Percentiles rank a stretch among this genome's conserved stretches.
Evolutionary conservation across 2,329 filamentous ascomycete genomes (phyloP).

Genomic region (Trichoderma asperellum): DNA sequence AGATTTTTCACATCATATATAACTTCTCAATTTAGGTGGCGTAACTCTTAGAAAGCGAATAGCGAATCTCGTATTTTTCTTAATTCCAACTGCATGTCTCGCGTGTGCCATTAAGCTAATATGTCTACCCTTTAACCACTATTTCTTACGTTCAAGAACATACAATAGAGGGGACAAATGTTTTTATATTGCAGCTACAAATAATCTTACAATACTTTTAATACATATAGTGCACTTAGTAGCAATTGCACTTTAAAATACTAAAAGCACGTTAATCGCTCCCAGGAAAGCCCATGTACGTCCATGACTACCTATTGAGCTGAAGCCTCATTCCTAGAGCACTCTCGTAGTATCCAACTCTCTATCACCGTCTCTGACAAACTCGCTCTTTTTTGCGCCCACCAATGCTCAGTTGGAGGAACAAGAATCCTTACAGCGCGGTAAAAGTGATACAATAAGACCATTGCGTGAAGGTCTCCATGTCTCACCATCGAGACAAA

Average conservation of each 20-base stretch:
- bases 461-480: not conserved
- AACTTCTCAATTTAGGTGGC: too few relatives aligned
- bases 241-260: not conserved
- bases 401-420: slow-evolving; percentile 16
- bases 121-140: too few relatives aligned
- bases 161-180: not conserved
- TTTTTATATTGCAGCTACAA: not conserved
- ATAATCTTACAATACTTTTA: not conserved
- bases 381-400: not conserved
- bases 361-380: slow-evolving; percentile 3
- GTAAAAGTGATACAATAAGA: slow-evolving; percentile 12
- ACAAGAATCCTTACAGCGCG: slow-evolving; percentile 9
- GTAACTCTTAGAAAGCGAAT: too few relatives aligned
- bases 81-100: too few relatives aligned
- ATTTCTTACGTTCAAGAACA: too few relatives aligned
- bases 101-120: too few relatives aligned
- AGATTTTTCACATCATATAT: not conserved
- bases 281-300: not conserved
- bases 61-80: too few relatives aligned
- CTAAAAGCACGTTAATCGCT: not conserved
- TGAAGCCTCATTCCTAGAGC: not conserved
- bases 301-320: not conserved
- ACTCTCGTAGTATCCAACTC: not conserved
- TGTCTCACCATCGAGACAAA: not conserved
- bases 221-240: not conserved